Conservation (phyloP, 306 rosid species). For the Castanea crenata region DNA sequence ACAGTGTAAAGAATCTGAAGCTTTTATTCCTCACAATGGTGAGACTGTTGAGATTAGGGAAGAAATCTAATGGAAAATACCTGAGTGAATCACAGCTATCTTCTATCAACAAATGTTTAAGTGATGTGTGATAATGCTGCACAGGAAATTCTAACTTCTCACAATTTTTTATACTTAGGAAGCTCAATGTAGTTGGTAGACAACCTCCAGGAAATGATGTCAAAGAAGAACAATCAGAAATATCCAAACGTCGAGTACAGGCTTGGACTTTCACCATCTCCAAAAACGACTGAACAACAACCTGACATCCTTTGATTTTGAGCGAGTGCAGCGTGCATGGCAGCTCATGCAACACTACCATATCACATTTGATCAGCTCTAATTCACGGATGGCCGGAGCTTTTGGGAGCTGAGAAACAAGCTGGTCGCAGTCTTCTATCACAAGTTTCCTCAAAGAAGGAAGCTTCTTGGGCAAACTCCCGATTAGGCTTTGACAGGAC, state of each 20-base stretch:
- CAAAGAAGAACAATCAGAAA: neutral
- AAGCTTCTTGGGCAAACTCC: conserved; percentile 4
- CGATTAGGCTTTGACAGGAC: neutral
- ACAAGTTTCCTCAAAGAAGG: conserved; percentile 14
- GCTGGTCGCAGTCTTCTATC: conserved; percentile 9
- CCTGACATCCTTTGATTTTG: neutral
- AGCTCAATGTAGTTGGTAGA: neutral
- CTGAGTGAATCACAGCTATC: conserved; percentile 17
- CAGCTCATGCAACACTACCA: neutral
- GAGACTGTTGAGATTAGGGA: conserved; percentile 24
- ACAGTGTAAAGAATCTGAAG: neutral
- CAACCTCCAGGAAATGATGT: neutral
- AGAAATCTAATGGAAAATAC: conserved; percentile 22
- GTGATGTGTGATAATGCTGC: conserved; percentile 1
- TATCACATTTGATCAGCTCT: neutral
- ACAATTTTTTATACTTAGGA: neutral
- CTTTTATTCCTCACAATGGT: neutral
- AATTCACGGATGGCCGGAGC: conserved; percentile 12
- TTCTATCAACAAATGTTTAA: conserved; percentile 10
- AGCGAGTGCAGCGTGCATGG: neutral
- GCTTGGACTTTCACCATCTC: neutral
- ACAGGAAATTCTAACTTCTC: conserved; percentile 7
- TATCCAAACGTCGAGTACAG: neutral
- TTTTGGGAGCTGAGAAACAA: conserved; percentile 20
- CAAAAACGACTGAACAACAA: neutral